Percentiles rank a stretch among this genome's conserved stretches.
Conservation (phyloP, 768 basidiomycete species). For the Albatrellus ellisii region DNA sequence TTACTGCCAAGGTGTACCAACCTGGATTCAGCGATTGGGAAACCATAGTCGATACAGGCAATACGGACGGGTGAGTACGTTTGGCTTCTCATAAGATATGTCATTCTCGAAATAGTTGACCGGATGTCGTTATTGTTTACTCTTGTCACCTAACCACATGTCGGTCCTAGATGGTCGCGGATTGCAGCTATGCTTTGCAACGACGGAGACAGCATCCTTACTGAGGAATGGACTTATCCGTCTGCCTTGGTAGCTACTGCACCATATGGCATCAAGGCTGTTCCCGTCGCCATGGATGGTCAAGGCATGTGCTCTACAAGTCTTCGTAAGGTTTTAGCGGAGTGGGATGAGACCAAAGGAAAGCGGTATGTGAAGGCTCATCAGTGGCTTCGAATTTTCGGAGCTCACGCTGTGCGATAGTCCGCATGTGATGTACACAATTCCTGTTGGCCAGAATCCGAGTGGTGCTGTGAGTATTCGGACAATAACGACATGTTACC, state of each 20-base stretch:
- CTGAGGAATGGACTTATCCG: conserved; percentile 70
- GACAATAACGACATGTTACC: neutral
- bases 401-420: conserved; percentile 20
- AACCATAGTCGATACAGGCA: conserved; percentile 47
- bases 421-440: conserved; percentile 60
- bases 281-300: conserved; percentile 55
- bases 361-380: conserved; percentile 28
- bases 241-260: conserved; percentile 28
- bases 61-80: conserved; percentile 45
- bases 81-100: too few species aligned
- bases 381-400: neutral
- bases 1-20: conserved; percentile 37
- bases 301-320: conserved; percentile 54
- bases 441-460: conserved; percentile 81
- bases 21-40: conserved; percentile 51
- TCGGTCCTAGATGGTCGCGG: conserved; percentile 33
- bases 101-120: too few species aligned
- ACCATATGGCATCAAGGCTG: conserved; percentile 29
- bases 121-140: too few species aligned
- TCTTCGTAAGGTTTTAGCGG: conserved; percentile 42
- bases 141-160: neutral
- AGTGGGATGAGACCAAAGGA: conserved; percentile 55
- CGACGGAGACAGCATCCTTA: conserved; percentile 44
- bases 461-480: conserved; percentile 46
- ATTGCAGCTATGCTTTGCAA: conserved; percentile 49